Evolutionary conservation across 139 green algal genomes (phyloP).

Genomic region (Dunaliella primolecta): DNA sequence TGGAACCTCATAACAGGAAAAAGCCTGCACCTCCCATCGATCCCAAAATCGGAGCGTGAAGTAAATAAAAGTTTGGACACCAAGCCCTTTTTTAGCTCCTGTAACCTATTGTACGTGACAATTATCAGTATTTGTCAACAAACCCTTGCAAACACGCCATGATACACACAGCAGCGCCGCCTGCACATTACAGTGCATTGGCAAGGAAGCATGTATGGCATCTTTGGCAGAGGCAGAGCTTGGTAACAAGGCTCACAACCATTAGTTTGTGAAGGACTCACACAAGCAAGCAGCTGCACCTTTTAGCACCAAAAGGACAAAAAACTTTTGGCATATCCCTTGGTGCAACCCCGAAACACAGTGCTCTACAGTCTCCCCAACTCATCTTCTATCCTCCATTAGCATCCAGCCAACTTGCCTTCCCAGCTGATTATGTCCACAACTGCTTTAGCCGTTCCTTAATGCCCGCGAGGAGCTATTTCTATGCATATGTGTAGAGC

Average conservation of each 20-base stretch:
- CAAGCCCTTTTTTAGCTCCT: neutral
- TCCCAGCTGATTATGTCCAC: neutral
- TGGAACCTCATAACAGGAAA: neutral
- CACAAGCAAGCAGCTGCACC: neutral
- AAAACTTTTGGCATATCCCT: too few relatives aligned
- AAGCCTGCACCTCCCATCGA: neutral
- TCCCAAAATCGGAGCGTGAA: neutral
- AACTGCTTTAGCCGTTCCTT: neutral
- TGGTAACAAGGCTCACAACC: neutral
- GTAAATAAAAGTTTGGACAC: too few relatives aligned
- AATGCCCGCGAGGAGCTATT: neutral
- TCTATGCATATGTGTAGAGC: neutral
- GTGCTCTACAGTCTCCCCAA: too few relatives aligned
- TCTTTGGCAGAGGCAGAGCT: neutral
- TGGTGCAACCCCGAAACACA: too few relatives aligned
- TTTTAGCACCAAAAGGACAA: neutral
- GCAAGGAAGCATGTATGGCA: too few relatives aligned
- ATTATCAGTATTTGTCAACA: neutral
- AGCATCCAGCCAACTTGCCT: neutral
- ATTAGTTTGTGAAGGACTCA: neutral
- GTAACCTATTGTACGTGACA: neutral
- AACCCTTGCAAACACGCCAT: neutral
- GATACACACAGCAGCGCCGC: neutral
- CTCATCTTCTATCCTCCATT: too few relatives aligned
- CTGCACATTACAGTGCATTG: neutral